A percentile compares a stretch with the other conserved stretches of the same genome.
Evolutionary conservation across 257 asterid species (phyloP).

Genomic region (Plantago ovata): DNA sequence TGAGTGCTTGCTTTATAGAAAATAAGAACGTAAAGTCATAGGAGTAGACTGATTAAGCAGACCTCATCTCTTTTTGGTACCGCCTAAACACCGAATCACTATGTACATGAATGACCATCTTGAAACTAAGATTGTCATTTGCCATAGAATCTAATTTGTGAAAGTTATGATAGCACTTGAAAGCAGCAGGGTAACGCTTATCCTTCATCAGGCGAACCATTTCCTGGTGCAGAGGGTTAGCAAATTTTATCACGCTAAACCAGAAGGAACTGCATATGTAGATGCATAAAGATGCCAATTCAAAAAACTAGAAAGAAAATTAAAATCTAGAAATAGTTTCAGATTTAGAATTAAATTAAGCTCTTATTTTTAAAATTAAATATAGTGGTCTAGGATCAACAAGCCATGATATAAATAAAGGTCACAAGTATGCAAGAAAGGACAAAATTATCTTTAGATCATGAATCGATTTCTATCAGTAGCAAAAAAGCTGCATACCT

Average conservation of each 20-base stretch:
- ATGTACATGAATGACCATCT: slow-evolving; percentile 93
- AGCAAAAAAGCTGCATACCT: slow-evolving; percentile 35
- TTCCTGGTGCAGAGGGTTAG: slow-evolving; percentile 54
- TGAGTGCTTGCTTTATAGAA: slow-evolving; percentile 14
- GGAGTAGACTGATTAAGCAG: slow-evolving; percentile 17
- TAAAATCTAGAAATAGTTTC: no score
- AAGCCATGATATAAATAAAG: no score
- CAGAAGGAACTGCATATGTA: slow-evolving; percentile 3
- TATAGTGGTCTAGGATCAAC: no score
- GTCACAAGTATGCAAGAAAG: no score
- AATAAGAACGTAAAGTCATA: not conserved
- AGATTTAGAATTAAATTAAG: no score
- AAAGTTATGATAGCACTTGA: slow-evolving; percentile 80
- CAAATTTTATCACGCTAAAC: slow-evolving; percentile 12
- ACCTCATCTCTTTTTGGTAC: slow-evolving; percentile 98
- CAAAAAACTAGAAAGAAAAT: not conserved
- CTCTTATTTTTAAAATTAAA: no score
- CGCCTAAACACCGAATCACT: slow-evolving; percentile 88
- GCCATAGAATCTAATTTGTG: slow-evolving; percentile 54
- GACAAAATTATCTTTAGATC: no score
- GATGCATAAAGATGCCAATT: slow-evolving; percentile 15
- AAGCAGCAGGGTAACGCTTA: slow-evolving; percentile 75
- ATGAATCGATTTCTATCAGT: no score
- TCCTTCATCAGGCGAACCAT: slow-evolving; percentile 78
- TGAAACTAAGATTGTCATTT: slow-evolving; percentile 71